Base-by-base conservation (phyloP, 306 rosid genomes). In the Lathyrus aphaca region DNA sequence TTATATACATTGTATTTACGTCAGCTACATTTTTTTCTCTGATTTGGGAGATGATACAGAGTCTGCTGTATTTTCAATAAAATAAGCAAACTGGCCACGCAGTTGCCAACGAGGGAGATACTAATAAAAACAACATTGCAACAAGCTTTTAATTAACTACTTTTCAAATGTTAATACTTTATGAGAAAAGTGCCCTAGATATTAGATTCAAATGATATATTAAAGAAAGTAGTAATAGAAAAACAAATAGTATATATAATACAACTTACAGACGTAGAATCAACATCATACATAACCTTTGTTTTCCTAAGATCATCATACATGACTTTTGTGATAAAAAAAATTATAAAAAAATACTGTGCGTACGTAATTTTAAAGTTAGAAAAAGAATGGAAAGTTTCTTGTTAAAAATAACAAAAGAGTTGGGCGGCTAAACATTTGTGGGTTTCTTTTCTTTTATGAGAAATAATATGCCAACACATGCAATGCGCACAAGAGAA, bases 91-190 rank as follows among this genome's bases (percentile, higher is more conserved):
- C 3, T 51, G 6, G 12, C 16, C n/a, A 25, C 60, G 14, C 3
- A 54, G 60, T 54, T 54, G 60, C 60, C 62, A 55, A 55, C 62
- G 13, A 55, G 62, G 62, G 25, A 55, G 18, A 55, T 21, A 4
- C 30, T 51, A 19, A 51, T 10, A 18, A 51, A 39, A 51, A 10
- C 57, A 51, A 51, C 14, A 10, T 51, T 19, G 12, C 62, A 56
- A 14, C 39, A 56, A 13, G 39, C 62, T 27, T 56, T 56, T 6
- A 56, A 56, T 55, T 21, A 54, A 54, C 35, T 27, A 55, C 39
- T 23, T 55, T 29, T 27, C 14, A 55, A 55, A 55, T 23, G 8
- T 10, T 49, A 8, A 4, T 39, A 39, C 42, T 4, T 66, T n/a
- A 54, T 43, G 14, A 39, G 4, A 25, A 25, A 25, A 25, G 29